phyloP scores from a whole-genome alignment of 164 flowering plant genomes.

The Chimonanthus salicifolius region DNA sequence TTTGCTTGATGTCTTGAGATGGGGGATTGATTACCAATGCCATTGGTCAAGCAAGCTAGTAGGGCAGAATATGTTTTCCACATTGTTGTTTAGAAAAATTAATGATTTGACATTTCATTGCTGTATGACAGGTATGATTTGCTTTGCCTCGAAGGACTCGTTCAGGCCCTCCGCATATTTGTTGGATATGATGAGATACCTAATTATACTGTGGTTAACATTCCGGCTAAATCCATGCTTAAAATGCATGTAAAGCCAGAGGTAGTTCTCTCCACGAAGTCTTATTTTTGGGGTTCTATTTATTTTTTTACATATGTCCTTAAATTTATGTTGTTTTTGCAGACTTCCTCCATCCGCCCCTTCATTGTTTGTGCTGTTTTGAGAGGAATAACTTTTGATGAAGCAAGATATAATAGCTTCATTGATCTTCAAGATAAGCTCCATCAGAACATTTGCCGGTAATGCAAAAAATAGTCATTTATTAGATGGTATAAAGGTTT shows the following conservation, averaged over 20 bases:
- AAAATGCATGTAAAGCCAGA: conserved; percentile 79
- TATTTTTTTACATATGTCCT: not conserved
- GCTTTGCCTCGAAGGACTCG: conserved; percentile 95
- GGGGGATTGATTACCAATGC: too few species aligned
- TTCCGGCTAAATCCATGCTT: conserved; percentile 49
- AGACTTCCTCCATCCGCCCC: conserved; percentile 79
- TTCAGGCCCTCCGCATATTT: conserved; percentile 72
- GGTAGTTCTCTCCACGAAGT: conserved; percentile 30
- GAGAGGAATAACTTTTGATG: conserved; percentile 76
- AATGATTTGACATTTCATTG: not conserved
- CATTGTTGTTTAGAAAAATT: too few species aligned
- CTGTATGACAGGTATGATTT: conserved; percentile 59
- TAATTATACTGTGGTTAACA: conserved; percentile 37
- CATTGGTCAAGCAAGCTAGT: too few species aligned
- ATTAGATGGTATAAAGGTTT: too few species aligned
- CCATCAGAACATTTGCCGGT: conserved; percentile 97
- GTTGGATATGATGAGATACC: conserved; percentile 55
- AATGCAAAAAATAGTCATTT: conserved; percentile 1
- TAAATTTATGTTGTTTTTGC: conserved; percentile 15
- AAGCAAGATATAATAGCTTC: conserved; percentile 83
- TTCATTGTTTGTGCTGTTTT: conserved; percentile 94
- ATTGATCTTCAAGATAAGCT: conserved; percentile 98
- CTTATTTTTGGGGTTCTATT: not conserved
- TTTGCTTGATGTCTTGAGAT: too few species aligned
- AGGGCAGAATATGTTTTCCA: too few species aligned